phyloP scores from a whole-genome alignment of 257 asterid species.

The Solanum pennellii region DNA sequence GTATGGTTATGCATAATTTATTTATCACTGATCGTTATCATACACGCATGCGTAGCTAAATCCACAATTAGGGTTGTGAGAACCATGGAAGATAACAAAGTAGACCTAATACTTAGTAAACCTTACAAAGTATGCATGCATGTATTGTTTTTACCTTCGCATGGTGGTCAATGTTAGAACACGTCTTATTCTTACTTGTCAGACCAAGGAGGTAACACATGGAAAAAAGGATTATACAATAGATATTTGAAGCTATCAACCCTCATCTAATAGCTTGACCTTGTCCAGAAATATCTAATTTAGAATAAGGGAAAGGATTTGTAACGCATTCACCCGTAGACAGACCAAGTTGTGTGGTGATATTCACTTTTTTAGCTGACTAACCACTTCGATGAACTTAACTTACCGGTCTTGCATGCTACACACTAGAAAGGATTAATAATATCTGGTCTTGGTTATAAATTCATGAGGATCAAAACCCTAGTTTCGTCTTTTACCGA shows the following conservation, averaged over 20 bases:
- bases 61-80: neutral
- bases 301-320: neutral
- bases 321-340: too few relatives aligned
- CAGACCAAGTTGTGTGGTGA: too few relatives aligned
- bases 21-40: neutral
- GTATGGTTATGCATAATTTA: neutral
- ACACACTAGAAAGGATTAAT: neutral
- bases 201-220: neutral
- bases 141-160: neutral
- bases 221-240: neutral
- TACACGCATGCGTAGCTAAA: neutral
- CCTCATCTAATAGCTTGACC: neutral
- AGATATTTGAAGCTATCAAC: neutral
- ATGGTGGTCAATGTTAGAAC: neutral
- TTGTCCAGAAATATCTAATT: neutral
- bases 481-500: neutral
- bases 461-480: neutral
- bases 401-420: neutral
- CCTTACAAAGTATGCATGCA: neutral
- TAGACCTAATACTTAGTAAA: neutral
- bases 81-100: neutral
- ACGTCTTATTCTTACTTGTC: neutral
- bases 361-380: too few relatives aligned
- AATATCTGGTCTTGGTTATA: neutral
- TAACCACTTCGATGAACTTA: too few relatives aligned